Percentiles rank a stretch among this genome's conserved stretches.
These are phyloP conservation scores for Zizania palustris DNA, from an alignment of 202 grass and related monocot species.

Conservation along the genomic window DNA sequence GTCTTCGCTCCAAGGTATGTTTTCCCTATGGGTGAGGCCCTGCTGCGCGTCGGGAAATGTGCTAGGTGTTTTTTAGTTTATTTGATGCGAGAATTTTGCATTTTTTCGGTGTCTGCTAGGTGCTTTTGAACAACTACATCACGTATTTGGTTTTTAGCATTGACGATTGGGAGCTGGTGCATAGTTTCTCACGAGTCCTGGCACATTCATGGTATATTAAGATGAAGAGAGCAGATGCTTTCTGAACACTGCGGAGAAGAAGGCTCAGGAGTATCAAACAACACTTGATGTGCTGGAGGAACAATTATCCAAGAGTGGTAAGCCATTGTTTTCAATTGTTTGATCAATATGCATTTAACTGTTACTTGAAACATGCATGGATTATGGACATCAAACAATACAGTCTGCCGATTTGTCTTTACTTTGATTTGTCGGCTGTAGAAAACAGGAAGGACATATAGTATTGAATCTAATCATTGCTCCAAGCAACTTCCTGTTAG, in stretches of 20 bases:
- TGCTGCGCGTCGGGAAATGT: too few relatives aligned
- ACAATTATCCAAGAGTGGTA: slow-evolving; percentile 72
- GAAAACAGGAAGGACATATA: slow-evolving; percentile 9
- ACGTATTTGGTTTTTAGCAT: too few relatives aligned
- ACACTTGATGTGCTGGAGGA: slow-evolving; percentile 53
- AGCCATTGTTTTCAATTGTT: slow-evolving; percentile 1
- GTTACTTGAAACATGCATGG: slow-evolving; percentile 7
- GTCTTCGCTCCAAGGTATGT: too few relatives aligned
- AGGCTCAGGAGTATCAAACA: slow-evolving; percentile 67
- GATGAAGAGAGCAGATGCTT: too few relatives aligned
- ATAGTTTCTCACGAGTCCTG: too few relatives aligned
- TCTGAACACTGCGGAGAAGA: slow-evolving; percentile 67
- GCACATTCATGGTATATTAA: too few relatives aligned
- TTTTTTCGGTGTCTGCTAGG: too few relatives aligned
- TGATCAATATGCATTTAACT: background rate
- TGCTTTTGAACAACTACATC: too few relatives aligned
- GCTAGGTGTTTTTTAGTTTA: too few relatives aligned
- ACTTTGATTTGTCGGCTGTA: background rate
- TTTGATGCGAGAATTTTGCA: too few relatives aligned
- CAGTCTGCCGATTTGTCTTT: background rate
- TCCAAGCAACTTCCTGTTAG: slow-evolving; percentile 13
- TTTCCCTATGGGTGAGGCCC: too few relatives aligned
- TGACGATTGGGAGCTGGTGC: too few relatives aligned
- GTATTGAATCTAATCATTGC: slow-evolving; percentile 25
- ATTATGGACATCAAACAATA: background rate